Evolutionary conservation across 2,329 filamentous ascomycete species (phyloP), one percentile per base, ranked within the genome.

Genomic region (Teratosphaeria viscida): DNA sequence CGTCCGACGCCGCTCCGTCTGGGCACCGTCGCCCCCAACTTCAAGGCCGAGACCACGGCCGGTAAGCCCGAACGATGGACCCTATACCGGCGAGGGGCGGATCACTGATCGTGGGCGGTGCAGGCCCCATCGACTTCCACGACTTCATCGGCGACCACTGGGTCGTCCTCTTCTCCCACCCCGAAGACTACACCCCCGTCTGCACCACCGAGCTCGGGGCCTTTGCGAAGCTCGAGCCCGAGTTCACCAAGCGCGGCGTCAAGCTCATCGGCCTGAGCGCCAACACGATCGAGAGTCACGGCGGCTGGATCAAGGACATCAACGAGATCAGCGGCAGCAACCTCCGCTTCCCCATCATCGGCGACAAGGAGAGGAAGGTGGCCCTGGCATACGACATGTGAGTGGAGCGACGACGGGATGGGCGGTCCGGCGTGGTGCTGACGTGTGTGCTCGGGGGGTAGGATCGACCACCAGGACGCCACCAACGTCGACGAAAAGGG

Each of bases 91-190:
- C 26, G n/a, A 32, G 52, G n/a, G 14, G 12, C 16, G 14, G 2
- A 32, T 32, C 2, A 16, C 26, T 54, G 23, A 32, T n/a, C 8
- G 8, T 19, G n/a, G 43, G 43, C 43, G 19, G 1, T n/a, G 29
- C 19, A 32, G 56, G 59, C n/a, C 60, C 60, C n/a, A 62, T 62
- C 58, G 85, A 87, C 75, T 88, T 88, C 79, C 85, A 88, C 77
- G 78, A 87, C 67, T 88, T 83, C 78, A 86, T 88, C 66, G 85
- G 84, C 68, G 79, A 86, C 77, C 84, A 80, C 67, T 88, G 85
- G 85, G 82, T 85, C 62, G 79, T 88, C 63, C 80, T 88, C 66
- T 88, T 88, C 80, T 87, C 85, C 53, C 85, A 88, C 76, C 85
- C 85, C 52, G 85, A 80, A 67, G 78, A 81, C 72, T 82, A 81